Evolutionary conservation across 148 eudicot species (phyloP).

Genomic region (Rhododendron vialii): DNA sequence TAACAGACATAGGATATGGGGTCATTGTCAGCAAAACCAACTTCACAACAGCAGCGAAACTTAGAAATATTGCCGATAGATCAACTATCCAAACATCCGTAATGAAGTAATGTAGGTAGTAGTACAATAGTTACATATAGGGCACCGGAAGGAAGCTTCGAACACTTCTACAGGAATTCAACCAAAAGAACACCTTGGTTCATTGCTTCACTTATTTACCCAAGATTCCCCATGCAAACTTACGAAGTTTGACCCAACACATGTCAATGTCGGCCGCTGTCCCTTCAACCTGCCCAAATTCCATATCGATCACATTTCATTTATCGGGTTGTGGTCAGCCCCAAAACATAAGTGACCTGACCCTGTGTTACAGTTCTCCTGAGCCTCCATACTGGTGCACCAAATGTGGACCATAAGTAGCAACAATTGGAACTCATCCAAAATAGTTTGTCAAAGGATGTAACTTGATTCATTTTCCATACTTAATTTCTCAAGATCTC

Average conservation of each 20-base stretch:
- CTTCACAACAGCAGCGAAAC: background rate
- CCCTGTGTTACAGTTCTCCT: background rate
- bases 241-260: background rate
- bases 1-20: slow-evolving; percentile 19
- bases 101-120: background rate
- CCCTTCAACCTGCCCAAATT: background rate
- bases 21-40: slow-evolving; percentile 4
- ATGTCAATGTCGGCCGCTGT: background rate
- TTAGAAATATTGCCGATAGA: background rate
- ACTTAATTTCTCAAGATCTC: background rate
- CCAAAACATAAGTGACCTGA: background rate
- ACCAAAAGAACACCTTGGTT: background rate
- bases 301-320: background rate
- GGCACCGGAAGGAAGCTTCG: background rate
- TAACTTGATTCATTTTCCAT: background rate
- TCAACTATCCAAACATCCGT: background rate
- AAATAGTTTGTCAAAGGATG: background rate
- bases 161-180: background rate
- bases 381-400: background rate
- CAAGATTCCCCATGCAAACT: background rate
- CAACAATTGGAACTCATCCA: background rate
- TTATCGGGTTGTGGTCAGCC: background rate
- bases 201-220: background rate
- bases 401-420: background rate
- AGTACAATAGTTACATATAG: background rate